Conservation (phyloP, 371 early-diverging fungal genomes). For the Mucor sp. region DNA sequence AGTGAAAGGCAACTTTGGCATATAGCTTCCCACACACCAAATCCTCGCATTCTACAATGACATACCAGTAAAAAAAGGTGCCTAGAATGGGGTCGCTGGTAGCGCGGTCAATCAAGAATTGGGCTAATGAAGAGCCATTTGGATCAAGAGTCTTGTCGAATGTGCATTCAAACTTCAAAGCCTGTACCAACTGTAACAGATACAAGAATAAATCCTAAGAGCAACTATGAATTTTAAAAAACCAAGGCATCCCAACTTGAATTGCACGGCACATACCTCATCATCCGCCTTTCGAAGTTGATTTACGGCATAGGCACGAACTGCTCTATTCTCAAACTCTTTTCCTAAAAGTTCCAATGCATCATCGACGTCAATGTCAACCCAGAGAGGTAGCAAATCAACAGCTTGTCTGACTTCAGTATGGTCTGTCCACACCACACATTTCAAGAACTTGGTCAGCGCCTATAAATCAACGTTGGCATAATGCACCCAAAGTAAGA, state of each 20-base stretch:
- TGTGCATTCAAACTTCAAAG: slow-evolving; percentile 89
- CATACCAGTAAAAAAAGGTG: slow-evolving; percentile 93
- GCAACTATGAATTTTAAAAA: neutral
- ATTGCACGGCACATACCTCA: slow-evolving; percentile 57
- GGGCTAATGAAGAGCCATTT: slow-evolving; percentile 77
- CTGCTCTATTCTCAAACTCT: slow-evolving; percentile 79
- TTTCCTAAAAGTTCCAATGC: slow-evolving; percentile 92
- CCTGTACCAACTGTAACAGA: slow-evolving; percentile 95
- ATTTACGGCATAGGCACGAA: slow-evolving; percentile 87
- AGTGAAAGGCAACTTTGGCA: slow-evolving; percentile 83
- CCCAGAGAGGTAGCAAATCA: slow-evolving; percentile 86
- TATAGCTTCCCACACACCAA: slow-evolving; percentile 77
- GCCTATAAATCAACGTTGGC: slow-evolving; percentile 52
- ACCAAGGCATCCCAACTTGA: neutral
- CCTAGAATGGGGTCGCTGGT: slow-evolving; percentile 81
- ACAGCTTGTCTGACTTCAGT: slow-evolving; percentile 92
- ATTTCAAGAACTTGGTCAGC: slow-evolving; percentile 94
- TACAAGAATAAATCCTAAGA: slow-evolving; percentile 84
- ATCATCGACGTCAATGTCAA: slow-evolving; percentile 91
- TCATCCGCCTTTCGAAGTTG: slow-evolving; percentile 92
- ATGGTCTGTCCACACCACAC: slow-evolving; percentile 94
- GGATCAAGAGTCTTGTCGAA: slow-evolving; percentile 39
- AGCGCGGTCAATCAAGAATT: slow-evolving; percentile 87
- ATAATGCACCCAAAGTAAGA: neutral
- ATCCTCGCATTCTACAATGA: slow-evolving; percentile 89